Base-by-base conservation (phyloP, 2,329 filamentous ascomycete genomes). In the Phialophora verrucosa region DNA sequence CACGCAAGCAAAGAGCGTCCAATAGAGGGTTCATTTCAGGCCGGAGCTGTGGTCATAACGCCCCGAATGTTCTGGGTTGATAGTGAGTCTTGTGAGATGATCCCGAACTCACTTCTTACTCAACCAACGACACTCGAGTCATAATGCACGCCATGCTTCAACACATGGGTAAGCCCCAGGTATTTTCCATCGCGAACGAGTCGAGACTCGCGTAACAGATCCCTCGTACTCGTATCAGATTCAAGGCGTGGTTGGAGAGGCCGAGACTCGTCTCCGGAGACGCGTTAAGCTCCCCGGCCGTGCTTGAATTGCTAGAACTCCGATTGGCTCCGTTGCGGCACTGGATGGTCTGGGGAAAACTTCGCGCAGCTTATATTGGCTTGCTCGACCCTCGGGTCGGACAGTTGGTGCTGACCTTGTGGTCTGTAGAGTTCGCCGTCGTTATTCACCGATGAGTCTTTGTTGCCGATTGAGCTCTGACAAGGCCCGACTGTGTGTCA, bases 311-410 rank as follows among this genome's bases (percentile, higher is more conserved):
- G 23, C 17, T 44, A 5, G 31, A 10, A 47, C 59, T 65, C 63
- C 59, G 59, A 65, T 65, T 65, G 63, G 63, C 54, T 65, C 59
- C 59, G 51, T 29, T 17, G 20, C 32, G 25, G 50, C 14, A 10
- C 35, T 55, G 32, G 20, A 55, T 58, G 56, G 50, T 50, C 42
- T 44, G 31, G 47, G 59, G 44, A 47, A 59, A 59, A 17, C 50
- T 55, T 55, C 53, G 29, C 3, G 56, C 47, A 53, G 38, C 49
- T 54, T 61, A 25, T 51, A 31, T 31, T 42, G 20, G 31, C 17
- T 44, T 27, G 42, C 47, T 17, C 10, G 25, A 20, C 32, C 4
- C 14, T 53, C 25, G 20, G 6, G n/a, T 61, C 38, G 17, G 14
- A 23, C 23, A 35, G 14, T 14, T 59, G 38, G 23, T 20, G 38